phyloP scores from a whole-genome alignment of 805 yeast species.

The Cyberlindnera bimundalis region DNA sequence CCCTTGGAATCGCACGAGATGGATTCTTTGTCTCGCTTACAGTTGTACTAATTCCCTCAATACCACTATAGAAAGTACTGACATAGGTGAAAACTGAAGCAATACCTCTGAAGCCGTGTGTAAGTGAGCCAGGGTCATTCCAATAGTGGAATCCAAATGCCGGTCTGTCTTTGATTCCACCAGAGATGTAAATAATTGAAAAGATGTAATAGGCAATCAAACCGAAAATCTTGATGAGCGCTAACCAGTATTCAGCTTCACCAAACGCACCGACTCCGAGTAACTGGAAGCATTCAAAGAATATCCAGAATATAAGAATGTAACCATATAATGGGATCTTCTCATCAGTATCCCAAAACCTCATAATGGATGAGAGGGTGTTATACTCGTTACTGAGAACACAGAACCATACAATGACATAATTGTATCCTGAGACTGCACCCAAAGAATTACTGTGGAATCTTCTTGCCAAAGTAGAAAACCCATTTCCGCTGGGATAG shows the following conservation, averaged over 20 bases:
- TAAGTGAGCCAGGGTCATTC: constrained; percentile 33
- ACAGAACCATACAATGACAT: constrained; percentile 56
- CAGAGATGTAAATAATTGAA: constrained; percentile 42
- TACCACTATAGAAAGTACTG: constrained; percentile 75
- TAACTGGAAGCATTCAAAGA: constrained; percentile 47
- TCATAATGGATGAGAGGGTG: constrained; percentile 46
- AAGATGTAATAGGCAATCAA: constrained; percentile 48
- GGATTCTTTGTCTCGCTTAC: constrained; percentile 75
- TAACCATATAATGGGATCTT: constrained; percentile 55
- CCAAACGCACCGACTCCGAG: constrained; percentile 54
- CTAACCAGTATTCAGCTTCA: constrained; percentile 54
- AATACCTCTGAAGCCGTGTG: constrained; percentile 49
- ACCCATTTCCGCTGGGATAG: constrained; percentile 46
- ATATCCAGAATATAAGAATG: constrained; percentile 49
- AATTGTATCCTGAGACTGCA: constrained; percentile 52
- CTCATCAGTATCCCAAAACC: constrained; percentile 43
- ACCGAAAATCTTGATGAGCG: constrained; percentile 47
- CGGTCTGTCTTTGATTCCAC: constrained; percentile 36
- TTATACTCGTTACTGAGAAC: constrained; percentile 56
- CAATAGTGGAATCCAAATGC: constrained; percentile 33
- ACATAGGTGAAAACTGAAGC: constrained; percentile 64
- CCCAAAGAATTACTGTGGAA: constrained; percentile 53
- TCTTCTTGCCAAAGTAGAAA: constrained; percentile 49
- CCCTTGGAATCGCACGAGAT: constrained; percentile 64
- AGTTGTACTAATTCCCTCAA: constrained; percentile 69